A percentile compares a stretch with the other conserved stretches of the same genome.
Conservation (phyloP, 768 basidiomycete genomes). For the Exidia glandulosa region DNA sequence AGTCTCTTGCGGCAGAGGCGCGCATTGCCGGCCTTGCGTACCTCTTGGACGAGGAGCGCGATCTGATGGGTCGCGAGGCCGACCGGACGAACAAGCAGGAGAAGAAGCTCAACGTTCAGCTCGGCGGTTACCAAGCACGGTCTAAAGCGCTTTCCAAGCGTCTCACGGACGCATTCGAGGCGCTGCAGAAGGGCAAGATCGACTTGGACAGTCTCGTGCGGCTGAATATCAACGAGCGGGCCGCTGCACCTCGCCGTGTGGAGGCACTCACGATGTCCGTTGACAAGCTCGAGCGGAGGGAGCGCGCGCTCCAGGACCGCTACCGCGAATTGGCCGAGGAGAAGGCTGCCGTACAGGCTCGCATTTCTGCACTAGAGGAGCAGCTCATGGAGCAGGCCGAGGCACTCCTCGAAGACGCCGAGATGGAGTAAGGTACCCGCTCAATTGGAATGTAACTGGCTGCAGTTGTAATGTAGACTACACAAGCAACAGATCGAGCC, state of each 20-base stretch:
- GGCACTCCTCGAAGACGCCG: not conserved
- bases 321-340: slow-evolving; percentile 79
- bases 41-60: slow-evolving; percentile 51
- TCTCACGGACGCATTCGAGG: slow-evolving; percentile 55
- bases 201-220: slow-evolving; percentile 74
- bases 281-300: slow-evolving; percentile 62
- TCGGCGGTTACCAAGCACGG: slow-evolving; percentile 87
- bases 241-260: slow-evolving; percentile 66
- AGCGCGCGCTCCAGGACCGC: slow-evolving; percentile 64
- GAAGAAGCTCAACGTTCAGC: slow-evolving; percentile 76
- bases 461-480: not conserved
- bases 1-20: slow-evolving; percentile 42
- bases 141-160: slow-evolving; percentile 54
- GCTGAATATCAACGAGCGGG: slow-evolving; percentile 61
- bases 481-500: not conserved
- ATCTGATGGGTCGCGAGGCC: slow-evolving; percentile 69
- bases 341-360: slow-evolving; percentile 44
- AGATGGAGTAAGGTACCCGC: not conserved
- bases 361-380: slow-evolving; percentile 65
- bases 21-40: slow-evolving; percentile 53
- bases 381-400: slow-evolving; percentile 55
- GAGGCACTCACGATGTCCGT: slow-evolving; percentile 82
- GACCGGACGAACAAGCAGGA: slow-evolving; percentile 73
- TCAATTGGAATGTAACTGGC: not conserved
- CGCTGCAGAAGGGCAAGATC: slow-evolving; percentile 51